Base-by-base conservation (phyloP, 163 green algal species). In the Chloroidium sp. region DNA sequence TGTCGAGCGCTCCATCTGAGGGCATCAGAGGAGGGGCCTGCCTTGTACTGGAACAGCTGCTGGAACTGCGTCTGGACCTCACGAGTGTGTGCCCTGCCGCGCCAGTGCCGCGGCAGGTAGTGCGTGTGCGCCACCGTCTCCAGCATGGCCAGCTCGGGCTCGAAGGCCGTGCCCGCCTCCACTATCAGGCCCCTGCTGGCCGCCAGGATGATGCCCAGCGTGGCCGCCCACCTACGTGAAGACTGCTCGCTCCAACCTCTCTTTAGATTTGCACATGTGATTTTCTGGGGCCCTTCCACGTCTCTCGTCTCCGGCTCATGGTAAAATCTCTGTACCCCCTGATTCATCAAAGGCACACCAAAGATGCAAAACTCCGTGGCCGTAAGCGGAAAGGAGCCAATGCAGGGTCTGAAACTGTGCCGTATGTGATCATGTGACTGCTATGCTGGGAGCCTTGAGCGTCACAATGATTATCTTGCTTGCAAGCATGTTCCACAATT, bases 41-140 rank as follows among this genome's bases (percentile, higher is more conserved):
- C 88, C 89, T 95, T 95, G 89, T 92, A 92, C 12, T 87, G 88
- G 86, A 97, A 97, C 72, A 97, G 86, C 4, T 79, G 78, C 78
- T 92, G 82, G 77, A 98, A 95, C 69, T 95, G 87, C 62, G 84
- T 67, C 85, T 93, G 94, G 80, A 95, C 96, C 86, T 87, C 88
- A 75, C 62, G 85, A 85, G 88, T 97, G 89, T 91, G 93, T 0
- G 89, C 87, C 1, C 90, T 83, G 0, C 91, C 90, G 0, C 93
- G 86, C 96, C 96, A 99, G 83, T 95, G 89, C 10, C 88, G 88
- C 2, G 96, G 96, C 78, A 97, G 87, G 89, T 95, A 94, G 90
- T 98, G 95, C 3, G 95, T 98, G 89, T 97, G 89, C 8, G 86
- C 76, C 67, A 94, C 90, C 59, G 97, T 87, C 80, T 95, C 90